Evolutionary conservation across 371 early-diverging fungal genomes (phyloP).

Genomic region (Batkoa obscura): DNA sequence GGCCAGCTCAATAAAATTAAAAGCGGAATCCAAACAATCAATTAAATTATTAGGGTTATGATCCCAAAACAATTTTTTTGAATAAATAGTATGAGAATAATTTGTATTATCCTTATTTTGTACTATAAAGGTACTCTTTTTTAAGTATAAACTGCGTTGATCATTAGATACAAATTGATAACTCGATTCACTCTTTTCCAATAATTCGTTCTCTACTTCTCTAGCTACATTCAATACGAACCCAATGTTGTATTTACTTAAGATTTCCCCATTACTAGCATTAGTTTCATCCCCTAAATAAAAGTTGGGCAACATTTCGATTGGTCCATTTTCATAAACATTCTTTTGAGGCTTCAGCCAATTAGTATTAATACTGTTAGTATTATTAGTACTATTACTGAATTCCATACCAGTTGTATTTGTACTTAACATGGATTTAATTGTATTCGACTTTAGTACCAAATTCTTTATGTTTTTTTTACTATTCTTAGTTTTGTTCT

Average conservation of each 20-base stretch:
- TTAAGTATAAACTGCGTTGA: not conserved
- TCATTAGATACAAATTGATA: not conserved
- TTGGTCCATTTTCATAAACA: constrained; percentile 23
- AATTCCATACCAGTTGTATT: too few species aligned
- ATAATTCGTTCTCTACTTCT: constrained; percentile 31
- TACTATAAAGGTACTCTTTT: not conserved
- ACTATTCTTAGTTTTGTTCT: too few species aligned
- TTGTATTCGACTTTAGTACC: too few species aligned
- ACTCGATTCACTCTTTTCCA: not conserved
- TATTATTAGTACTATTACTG: too few species aligned
- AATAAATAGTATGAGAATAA: constrained; percentile 12
- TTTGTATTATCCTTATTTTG: not conserved
- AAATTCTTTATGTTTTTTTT: too few species aligned
- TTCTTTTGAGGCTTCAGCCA: constrained; percentile 1
- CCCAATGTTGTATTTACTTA: constrained; percentile 24
- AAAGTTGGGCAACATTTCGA: constrained; percentile 38
- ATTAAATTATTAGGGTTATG: constrained; percentile 52
- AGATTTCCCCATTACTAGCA: constrained; percentile 19
- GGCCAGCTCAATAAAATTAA: constrained; percentile 50
- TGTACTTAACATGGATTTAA: too few species aligned
- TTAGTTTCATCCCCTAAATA: constrained; percentile 51
- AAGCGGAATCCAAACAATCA: constrained; percentile 34
- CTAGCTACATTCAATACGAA: constrained; percentile 59
- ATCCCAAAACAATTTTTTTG: constrained; percentile 52
- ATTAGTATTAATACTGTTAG: too few species aligned